These are phyloP conservation scores for Phytophthora kernoviae DNA, from an alignment of 352 stramenopile species.

Conservation along the genomic window DNA sequence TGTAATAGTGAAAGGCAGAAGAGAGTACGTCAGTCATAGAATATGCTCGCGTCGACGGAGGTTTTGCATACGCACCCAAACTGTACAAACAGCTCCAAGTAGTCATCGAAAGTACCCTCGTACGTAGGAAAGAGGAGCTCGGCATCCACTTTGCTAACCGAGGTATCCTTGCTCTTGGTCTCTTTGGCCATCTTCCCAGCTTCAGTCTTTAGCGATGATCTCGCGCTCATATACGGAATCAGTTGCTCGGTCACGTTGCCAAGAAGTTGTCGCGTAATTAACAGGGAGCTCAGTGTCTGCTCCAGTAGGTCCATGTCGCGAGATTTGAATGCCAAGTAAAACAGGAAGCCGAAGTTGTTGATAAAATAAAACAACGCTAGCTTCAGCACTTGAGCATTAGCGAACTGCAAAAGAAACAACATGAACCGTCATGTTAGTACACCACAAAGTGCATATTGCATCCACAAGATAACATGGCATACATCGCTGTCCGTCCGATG, in stretches of 20 bases:
- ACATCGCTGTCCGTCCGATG: conserved; percentile 90
- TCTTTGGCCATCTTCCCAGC: conserved; percentile 75
- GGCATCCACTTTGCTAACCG: conserved; percentile 75
- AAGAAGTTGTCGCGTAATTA: conserved; percentile 85
- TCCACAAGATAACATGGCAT: conserved; percentile 7
- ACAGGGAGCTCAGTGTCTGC: conserved; percentile 86
- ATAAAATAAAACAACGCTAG: conserved; percentile 98
- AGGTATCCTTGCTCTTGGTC: conserved; percentile 45
- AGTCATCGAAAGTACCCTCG: conserved; percentile 92
- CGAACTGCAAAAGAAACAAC: conserved; percentile 54
- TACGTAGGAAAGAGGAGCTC: conserved; percentile 85
- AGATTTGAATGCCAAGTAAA: conserved; percentile 95
- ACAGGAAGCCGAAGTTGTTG: conserved; percentile 96
- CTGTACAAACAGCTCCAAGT: conserved; percentile 94
- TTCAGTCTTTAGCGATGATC: conserved; percentile 85
- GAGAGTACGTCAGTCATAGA: not conserved
- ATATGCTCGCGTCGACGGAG: not conserved
- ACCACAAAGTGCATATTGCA: conserved; percentile 1
- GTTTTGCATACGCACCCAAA: conserved; percentile 73
- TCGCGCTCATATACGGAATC: conserved; percentile 80
- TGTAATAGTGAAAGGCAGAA: conserved; percentile 43
- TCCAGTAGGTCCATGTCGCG: conserved; percentile 89
- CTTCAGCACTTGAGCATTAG: conserved; percentile 96
- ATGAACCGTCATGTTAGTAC: conserved; percentile 10
- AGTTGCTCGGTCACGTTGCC: conserved; percentile 82